Conservation (phyloP, 768 basidiomycete genomes). For the Cystofilobasidium capitatum region DNA sequence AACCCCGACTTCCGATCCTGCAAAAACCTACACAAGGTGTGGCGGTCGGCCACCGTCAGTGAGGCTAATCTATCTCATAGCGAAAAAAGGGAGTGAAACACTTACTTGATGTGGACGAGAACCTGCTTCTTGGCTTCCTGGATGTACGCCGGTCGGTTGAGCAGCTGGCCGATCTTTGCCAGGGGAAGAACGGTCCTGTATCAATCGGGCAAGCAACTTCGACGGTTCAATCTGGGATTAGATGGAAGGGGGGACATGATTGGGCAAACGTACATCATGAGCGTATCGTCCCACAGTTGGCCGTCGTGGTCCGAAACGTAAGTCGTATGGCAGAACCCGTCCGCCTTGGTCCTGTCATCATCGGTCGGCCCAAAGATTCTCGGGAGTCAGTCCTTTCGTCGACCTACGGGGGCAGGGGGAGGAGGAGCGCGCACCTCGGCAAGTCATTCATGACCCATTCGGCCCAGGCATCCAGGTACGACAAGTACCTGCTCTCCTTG, state of each 20-base stretch:
- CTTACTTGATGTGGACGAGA: conserved; percentile 42
- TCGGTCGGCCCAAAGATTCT: not conserved
- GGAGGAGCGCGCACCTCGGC: conserved; percentile 32
- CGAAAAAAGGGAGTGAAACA: not conserved
- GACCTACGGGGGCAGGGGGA: not conserved
- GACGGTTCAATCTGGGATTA: not conserved
- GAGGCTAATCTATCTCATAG: not conserved
- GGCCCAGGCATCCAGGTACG: conserved; percentile 41
- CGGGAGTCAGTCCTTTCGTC: not conserved
- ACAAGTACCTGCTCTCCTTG: not conserved
- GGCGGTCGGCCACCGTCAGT: not conserved
- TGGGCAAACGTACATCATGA: conserved; percentile 47
- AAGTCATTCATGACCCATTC: conserved; percentile 50
- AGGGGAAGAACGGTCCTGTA: conserved; percentile 45
- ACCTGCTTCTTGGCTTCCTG: conserved; percentile 52
- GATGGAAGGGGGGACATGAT: not conserved
- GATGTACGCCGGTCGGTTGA: conserved; percentile 47
- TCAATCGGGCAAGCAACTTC: not conserved
- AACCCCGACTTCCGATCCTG: conserved; percentile 45
- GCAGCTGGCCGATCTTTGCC: conserved; percentile 50
- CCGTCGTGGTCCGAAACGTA: conserved; percentile 44
- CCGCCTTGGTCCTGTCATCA: conserved; percentile 42
- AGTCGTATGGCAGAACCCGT: conserved; percentile 45
- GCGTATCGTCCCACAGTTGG: conserved; percentile 52
- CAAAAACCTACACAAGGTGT: conserved; percentile 30